Evolutionary conservation across 495 filamentous ascomycete genomes (phyloP), one percentile per base, ranked within the genome.

Genomic region (Parathielavia appendiculata): DNA sequence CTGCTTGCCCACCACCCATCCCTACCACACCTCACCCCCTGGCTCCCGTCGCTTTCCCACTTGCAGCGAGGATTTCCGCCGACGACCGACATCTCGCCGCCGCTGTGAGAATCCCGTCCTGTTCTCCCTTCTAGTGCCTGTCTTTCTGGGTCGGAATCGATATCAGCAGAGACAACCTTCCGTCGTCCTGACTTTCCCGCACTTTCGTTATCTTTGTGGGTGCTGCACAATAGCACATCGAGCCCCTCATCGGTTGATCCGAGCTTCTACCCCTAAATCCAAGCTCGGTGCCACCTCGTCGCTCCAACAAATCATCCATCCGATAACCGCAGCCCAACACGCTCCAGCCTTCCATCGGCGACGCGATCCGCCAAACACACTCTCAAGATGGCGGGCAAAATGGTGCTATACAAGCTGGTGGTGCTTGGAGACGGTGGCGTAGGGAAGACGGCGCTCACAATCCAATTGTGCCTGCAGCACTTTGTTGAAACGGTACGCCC

Each of bases 371-470:
- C 47, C 34, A 1, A 30, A 36, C 30, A 57, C 26, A 65, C 64
- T 54, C 56, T 62, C 68, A 73, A 67, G 48, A 83, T 83, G 80
- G 76, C 79, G 75, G 79, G 79, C 60, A 80, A 93, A 81, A 96
- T 96, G 92, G 95, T 91, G 67, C 77, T 97, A 70, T 96, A 97
- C 77, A 98, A 97, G 75, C 76, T 98, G 82, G 93, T 97, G 82
- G 93, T 98, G 77, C 82, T 97, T 36, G 93, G 93, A 30, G 77
- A 80, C 46, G 76, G 77, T 64, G 77, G 77, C 62, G 91, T 96
- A 54, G 93, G 93, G 49, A 98, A 98, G 81, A 98, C 93, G 32
- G 93, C 93, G 56, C 75, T 98, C 66, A 98, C 93, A 44, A 97
- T 97, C 73, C 93, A 98, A 81, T 86, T 96, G 71, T 76, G 87